A percentile compares a stretch with the other conserved stretches of the same genome.
phyloP scores from a whole-genome alignment of 495 filamentous ascomycete species.

The Wilcoxina mikolae region DNA sequence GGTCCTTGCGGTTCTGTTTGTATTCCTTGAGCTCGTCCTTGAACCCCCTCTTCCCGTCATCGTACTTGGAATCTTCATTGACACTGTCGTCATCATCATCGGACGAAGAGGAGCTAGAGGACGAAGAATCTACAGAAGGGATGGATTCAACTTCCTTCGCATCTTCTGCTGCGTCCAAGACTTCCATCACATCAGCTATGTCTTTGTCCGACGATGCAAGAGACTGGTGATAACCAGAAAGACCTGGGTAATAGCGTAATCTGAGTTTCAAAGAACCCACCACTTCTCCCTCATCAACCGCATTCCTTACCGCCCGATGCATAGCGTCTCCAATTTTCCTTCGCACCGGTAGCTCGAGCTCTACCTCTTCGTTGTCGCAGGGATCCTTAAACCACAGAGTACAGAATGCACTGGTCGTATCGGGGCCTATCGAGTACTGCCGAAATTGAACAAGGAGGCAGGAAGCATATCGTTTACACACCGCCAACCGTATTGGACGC shows the following conservation, averaged over 20 bases:
- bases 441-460: constrained; percentile 41
- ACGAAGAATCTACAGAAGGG: not conserved
- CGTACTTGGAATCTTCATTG: constrained; percentile 40
- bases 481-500: not conserved
- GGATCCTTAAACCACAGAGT: constrained; percentile 51
- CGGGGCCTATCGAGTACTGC: constrained; percentile 29
- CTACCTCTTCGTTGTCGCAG: constrained; percentile 44
- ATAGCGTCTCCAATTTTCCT: constrained; percentile 19
- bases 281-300: not conserved
- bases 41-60: constrained; percentile 34
- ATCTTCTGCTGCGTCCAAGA: constrained; percentile 6
- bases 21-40: constrained; percentile 36
- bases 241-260: constrained; percentile 5
- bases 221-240: constrained; percentile 2
- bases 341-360: constrained; percentile 36
- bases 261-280: constrained; percentile 2
- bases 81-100: constrained; percentile 31
- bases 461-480: constrained; percentile 43
- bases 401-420: constrained; percentile 44
- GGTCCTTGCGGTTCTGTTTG: constrained; percentile 42
- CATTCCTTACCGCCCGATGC: constrained; percentile 6
- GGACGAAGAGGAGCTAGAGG: not conserved
- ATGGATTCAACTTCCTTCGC: not conserved
- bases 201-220: not conserved
- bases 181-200: constrained; percentile 6